Base-by-base conservation (phyloP, 1,284 basidiomycete species). In the Violaceomyces palustris region DNA sequence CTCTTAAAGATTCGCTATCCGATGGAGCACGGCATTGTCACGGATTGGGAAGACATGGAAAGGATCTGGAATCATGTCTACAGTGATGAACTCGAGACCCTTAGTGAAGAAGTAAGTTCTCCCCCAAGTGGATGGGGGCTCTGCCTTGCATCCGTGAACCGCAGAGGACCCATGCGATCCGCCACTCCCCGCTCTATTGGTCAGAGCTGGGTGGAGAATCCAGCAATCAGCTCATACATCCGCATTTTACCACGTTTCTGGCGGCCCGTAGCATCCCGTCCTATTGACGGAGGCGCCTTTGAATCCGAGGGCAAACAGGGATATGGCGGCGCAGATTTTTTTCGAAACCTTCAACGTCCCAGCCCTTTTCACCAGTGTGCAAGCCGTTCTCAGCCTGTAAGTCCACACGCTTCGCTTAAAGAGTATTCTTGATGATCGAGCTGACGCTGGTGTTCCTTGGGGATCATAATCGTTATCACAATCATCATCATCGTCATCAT, bases 321-420 rank as follows among this genome's bases (percentile, higher is more conserved):
- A 91, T 78, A 90, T 88, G 81, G 90, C 90, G 83, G 90, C 88
- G 47, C 88, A 91, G 78, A 89, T 91, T 80, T 91, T 92, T 85
- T 93, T 93, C 75, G 88, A 93, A 80, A 91, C 88, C 29, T 92
- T 92, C 82, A 99, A 99, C 74, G 94, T 98, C 15, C 94, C 94
- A 17, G 94, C 94, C 7, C 78, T 99, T 50, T 98, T 91, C 77
- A 93, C 88, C 14, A 92, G 88, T 36, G 88, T 99, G 4, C 94
- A 99, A 77, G 94, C 94, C 21, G 93, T 99, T 17, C 78, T 99
- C 43, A 90, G 90, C 60, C 76, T 99, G 89, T 94, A 72, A 74
- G 85, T 76, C 5, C 0, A 4, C 17, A 6, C 10, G 11, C 14
- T 14, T 23, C 7, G 7, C 31, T 7, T 15, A 33, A n/a, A n/a